phyloP scores from a whole-genome alignment of 768 basidiomycete genomes.

The Lentinula raphanica region DNA sequence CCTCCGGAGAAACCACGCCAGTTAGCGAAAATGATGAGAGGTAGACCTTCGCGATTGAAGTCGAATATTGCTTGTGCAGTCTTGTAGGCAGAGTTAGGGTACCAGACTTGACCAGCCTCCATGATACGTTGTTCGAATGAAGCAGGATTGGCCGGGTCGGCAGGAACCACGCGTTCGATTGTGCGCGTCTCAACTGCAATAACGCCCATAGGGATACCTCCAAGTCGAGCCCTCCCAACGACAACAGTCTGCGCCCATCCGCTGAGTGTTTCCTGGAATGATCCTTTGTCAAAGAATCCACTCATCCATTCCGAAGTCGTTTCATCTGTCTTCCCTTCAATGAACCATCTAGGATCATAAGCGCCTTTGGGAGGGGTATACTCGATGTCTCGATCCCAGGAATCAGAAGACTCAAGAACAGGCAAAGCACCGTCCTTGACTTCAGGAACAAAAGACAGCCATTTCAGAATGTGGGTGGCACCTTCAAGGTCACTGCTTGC shows the following conservation, averaged over 20 bases:
- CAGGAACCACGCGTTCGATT: slow-evolving; percentile 93
- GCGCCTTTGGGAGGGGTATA: slow-evolving; percentile 90
- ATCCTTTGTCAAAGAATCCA: slow-evolving; percentile 96
- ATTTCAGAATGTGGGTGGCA: slow-evolving; percentile 87
- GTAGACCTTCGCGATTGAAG: slow-evolving; percentile 94
- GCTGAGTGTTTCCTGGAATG: slow-evolving; percentile 97
- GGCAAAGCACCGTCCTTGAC: slow-evolving; percentile 77
- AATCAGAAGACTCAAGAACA: slow-evolving; percentile 63
- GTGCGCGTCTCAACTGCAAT: slow-evolving; percentile 98
- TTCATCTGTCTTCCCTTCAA: slow-evolving; percentile 91
- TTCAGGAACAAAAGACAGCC: slow-evolving; percentile 92
- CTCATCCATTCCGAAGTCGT: slow-evolving; percentile 66
- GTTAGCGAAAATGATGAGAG: slow-evolving; percentile 98
- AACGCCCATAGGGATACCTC: slow-evolving; percentile 95
- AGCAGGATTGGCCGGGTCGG: slow-evolving; percentile 94
- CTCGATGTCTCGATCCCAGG: slow-evolving; percentile 89
- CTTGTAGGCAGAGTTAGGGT: slow-evolving; percentile 98
- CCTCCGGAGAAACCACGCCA: slow-evolving; percentile 99
- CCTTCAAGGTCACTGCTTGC: slow-evolving; percentile 95
- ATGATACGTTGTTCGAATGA: slow-evolving; percentile 98
- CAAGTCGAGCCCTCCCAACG: slow-evolving; percentile 91
- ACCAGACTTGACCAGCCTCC: slow-evolving; percentile 99
- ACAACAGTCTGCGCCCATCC: slow-evolving; percentile 99
- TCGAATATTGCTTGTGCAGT: slow-evolving; percentile 99
- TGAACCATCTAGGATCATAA: slow-evolving; percentile 98